phyloP scores from a whole-genome alignment of 2,329 filamentous ascomycete genomes.

The Neocucurbitaria cava region DNA sequence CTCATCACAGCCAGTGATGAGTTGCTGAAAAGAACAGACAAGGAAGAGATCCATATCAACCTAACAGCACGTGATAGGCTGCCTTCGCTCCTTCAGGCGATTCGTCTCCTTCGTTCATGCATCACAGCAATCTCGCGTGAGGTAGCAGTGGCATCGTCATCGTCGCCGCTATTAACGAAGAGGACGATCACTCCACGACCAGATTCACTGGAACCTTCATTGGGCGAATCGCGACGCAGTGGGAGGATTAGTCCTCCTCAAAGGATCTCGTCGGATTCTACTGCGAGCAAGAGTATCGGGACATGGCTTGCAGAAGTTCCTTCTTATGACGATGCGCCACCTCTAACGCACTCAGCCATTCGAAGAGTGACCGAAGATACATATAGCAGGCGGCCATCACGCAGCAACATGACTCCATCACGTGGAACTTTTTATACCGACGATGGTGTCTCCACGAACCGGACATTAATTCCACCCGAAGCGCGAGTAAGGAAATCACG shows the following conservation, averaged over 20 bases:
- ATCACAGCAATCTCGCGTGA: constrained; percentile 29
- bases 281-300: constrained; percentile 30
- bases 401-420: constrained; percentile 22
- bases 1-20: constrained; percentile 27
- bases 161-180: constrained; percentile 8
- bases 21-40: constrained; percentile 32
- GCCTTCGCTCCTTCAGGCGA: constrained; percentile 30
- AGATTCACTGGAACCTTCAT: constrained; percentile 29
- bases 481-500: constrained; percentile 26
- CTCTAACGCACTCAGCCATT: constrained; percentile 23
- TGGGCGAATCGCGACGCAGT: constrained; percentile 31
- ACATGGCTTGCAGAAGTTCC: constrained; percentile 41
- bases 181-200: constrained; percentile 28
- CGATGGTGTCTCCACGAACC: constrained; percentile 29
- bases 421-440: constrained; percentile 41
- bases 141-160: neutral
- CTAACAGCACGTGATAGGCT: constrained; percentile 33
- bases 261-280: constrained; percentile 9
- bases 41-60: constrained; percentile 32
- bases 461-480: constrained; percentile 26
- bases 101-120: constrained; percentile 32
- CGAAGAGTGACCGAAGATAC: neutral
- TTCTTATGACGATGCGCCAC: constrained; percentile 24
- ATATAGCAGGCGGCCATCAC: constrained; percentile 18
- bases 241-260: constrained; percentile 21